Conservation (phyloP, 2,329 filamentous ascomycete species). For the Trichoderma atroviride region DNA sequence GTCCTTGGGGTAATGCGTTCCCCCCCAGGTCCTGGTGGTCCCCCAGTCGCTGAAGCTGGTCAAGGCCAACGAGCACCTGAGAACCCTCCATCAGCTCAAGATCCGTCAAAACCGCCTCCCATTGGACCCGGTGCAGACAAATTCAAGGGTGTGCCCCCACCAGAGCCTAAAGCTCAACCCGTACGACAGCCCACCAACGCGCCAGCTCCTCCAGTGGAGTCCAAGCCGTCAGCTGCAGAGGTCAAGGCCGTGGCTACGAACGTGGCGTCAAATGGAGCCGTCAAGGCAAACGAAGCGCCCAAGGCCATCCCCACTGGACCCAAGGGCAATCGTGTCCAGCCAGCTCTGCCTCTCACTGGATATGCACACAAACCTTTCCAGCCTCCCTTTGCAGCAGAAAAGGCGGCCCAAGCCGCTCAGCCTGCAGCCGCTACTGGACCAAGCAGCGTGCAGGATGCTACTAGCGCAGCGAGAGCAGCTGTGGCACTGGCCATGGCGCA, state of each 20-base stretch:
- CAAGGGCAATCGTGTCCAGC: conserved; percentile 59
- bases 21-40: conserved; percentile 60
- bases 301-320: conserved; percentile 52
- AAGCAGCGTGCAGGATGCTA: conserved; percentile 63
- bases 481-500: conserved; percentile 82
- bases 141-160: conserved; percentile 51
- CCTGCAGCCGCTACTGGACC: conserved; percentile 41
- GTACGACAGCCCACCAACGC: conserved; percentile 52
- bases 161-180: conserved; percentile 59
- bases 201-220: conserved; percentile 67
- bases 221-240: conserved; percentile 61
- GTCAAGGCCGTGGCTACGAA: conserved; percentile 50
- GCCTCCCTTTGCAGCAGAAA: conserved; percentile 37
- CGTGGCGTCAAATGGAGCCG: conserved; percentile 42
- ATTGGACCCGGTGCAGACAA: conserved; percentile 53
- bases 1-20: conserved; percentile 61
- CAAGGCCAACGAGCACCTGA: conserved; percentile 56
- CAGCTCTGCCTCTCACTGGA: conserved; percentile 66
- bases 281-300: conserved; percentile 41
- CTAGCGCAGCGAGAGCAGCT: conserved; percentile 72
- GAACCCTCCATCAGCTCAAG: conserved; percentile 16
- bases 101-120: conserved; percentile 22
- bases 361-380: conserved; percentile 45
- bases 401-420: conserved; percentile 40
- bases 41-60: conserved; percentile 64